A percentile compares a stretch with the other conserved stretches of the same genome.
Evolutionary conservation across 108 stramenopile species (phyloP).

Genomic region (Asterionellopsis glacialis): DNA sequence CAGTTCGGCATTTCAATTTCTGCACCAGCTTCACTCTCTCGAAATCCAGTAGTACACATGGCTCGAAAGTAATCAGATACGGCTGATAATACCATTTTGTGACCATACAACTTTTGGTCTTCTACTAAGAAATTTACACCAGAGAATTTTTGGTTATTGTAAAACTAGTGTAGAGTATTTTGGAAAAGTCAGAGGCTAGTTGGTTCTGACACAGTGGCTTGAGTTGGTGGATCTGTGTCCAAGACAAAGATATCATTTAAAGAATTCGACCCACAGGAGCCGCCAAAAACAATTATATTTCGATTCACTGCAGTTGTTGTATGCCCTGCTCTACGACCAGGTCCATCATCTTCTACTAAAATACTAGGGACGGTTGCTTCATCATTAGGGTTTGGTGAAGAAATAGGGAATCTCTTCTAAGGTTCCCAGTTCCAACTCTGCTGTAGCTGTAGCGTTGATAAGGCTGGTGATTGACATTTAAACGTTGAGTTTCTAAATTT

Average conservation of each 20-base stretch:
- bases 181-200: conserved; percentile 59
- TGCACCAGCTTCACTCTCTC: conserved; percentile 52
- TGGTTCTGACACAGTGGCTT: conserved; percentile 54
- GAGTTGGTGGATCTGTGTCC: conserved; percentile 85
- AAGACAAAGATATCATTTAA: conserved; percentile 84
- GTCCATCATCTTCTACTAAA: conserved; percentile 59
- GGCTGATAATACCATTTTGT: conserved; percentile 81
- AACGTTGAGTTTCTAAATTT: too few species aligned
- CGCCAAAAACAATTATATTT: conserved; percentile 82
- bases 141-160: conserved; percentile 82
- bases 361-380: conserved; percentile 77
- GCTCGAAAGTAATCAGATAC: conserved; percentile 87
- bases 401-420: not conserved
- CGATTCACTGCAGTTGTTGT: conserved; percentile 88
- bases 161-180: conserved; percentile 66
- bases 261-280: conserved; percentile 68
- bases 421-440: conserved; percentile 3
- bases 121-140: conserved; percentile 92
- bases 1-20: conserved; percentile 86
- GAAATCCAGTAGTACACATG: conserved; percentile 88
- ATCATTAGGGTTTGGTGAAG: conserved; percentile 78
- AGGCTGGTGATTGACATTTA: not conserved
- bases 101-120: conserved; percentile 75
- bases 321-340: conserved; percentile 88
- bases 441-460: conserved; percentile 1